Base-by-base conservation (phyloP, 371 early-diverging fungal genomes). In the Syncephalastrum racemosum region DNA sequence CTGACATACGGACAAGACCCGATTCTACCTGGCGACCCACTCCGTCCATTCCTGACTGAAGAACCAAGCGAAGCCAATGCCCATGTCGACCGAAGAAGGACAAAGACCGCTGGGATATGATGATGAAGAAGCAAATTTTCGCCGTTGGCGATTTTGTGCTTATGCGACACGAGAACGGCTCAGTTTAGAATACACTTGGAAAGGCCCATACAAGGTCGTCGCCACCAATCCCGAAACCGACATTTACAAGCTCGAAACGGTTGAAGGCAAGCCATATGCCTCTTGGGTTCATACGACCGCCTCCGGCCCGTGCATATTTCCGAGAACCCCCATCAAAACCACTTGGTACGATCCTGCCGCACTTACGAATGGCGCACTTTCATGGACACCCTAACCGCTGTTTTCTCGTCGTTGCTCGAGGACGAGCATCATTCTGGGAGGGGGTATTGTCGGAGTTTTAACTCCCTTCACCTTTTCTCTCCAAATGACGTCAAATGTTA, bases 211-310 rank as follows among this genome's bases (percentile, higher is more conserved):
- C n/a, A n/a, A n/a, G n/a, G n/a, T n/a, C n/a, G n/a, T n/a, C n/a
- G n/a, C n/a, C n/a, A n/a, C n/a, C n/a, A 47, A 55, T 43, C 15
- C 1, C 1, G 54, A 54, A 14, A 45, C 50, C 2, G n/a, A 62
- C 31, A 56, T 41, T 15, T 62, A 62, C 43, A 48, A 62, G 43
- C 14, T 62, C 1, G 12, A 52, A 15, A 18, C 44, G 12, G 13
- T 52, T 0, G 3, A 47, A 1, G 48, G 56, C 15, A 39, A 62
- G 13, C 19, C 52, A 2, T 62, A 62, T 20, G 18, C n/a, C 2
- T 55, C 52, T 13, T 62, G 57, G 56, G 56, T 56, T 10, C 57
- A 56, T 27, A 44, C 50, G 50, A 57, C 25, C 50, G 58, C 5
- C 50, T 57, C 19, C 25, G 31, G 4, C 48, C 48, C 0, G 27